Evolutionary conservation across 805 yeast species (phyloP), one percentile per base, ranked within the genome.

Genomic region (Cyberlindnera xylosilytica): DNA sequence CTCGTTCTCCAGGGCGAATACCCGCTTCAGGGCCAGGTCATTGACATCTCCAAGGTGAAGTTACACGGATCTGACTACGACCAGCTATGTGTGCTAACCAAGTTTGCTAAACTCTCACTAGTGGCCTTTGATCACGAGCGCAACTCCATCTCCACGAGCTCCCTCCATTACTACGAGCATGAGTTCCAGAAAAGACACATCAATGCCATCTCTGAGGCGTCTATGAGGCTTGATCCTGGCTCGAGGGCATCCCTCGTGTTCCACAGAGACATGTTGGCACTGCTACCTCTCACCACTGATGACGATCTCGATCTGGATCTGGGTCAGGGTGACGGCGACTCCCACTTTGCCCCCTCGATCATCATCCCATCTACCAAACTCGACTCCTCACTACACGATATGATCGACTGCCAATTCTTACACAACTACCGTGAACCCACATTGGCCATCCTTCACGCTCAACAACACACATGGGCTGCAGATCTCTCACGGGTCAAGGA

Each of bases 141-240:
- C n/a, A 70, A 78, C 49, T 54, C 74, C 1, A 68, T 91, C n/a
- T 68, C 74, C 20, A 87, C 97, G 0, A 73, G 79, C 1, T 85
- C 96, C 38, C 66, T 93, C 39, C 99, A 93, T 64, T 88, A 76
- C 59, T 93, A 90, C 61, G 97, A 91, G 53, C 76, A 78, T 34
- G 77, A 78, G 20, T 68, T 88, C 38, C 73, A 73, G 32, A 68
- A 72, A 26, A 54, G 71, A 10, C 72, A 80, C 2, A 65, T 72
- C 36, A 78, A 72, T 40, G 63, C 63, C 18, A 52, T 62, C 22
- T 38, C 39, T 6, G 44, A 66, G 47, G 39, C 59, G 8, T 52
- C 59, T 20, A 50, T 63, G 43, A 44, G 54, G 18, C 50, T 61
- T 32, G 96, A 86, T 44, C 87, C 95, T 1, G 72, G 69, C 39